Percentiles rank a stretch among this genome's conserved stretches.
phyloP scores from a whole-genome alignment of 2,329 filamentous ascomycete genomes.

The Aspergillus aculeatus region DNA sequence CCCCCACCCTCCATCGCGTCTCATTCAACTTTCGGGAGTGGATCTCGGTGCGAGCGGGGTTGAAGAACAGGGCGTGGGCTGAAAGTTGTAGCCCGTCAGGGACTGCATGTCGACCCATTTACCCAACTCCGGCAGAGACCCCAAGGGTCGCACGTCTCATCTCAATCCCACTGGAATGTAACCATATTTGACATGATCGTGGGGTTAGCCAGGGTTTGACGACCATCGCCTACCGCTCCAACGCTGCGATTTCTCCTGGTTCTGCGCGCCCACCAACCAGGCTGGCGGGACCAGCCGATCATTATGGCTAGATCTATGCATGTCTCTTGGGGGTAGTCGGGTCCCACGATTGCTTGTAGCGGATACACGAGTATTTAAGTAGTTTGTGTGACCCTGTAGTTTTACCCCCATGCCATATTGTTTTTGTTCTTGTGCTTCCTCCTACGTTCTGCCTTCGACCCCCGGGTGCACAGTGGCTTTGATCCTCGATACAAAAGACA shows the following conservation, averaged over 20 bases:
- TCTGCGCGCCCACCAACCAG: no score
- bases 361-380: neutral
- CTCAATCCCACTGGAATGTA: conserved; percentile 21
- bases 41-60: neutral
- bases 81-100: neutral
- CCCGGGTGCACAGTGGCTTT: no score
- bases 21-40: neutral
- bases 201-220: neutral
- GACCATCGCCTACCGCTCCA: no score
- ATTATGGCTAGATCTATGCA: neutral
- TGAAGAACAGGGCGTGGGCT: no score
- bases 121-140: neutral
- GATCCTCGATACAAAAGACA: no score
- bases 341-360: neutral
- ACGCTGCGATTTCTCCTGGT: neutral
- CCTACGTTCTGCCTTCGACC: no score
- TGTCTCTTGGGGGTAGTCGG: neutral
- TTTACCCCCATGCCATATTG: neutral
- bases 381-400: neutral
- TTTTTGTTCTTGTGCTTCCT: no score
- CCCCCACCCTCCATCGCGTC: no score
- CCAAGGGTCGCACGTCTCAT: neutral
- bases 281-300: neutral
- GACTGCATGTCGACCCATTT: neutral
- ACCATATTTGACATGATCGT: conserved; percentile 17